Percentiles rank a stretch among this genome's conserved stretches.
Evolutionary conservation across 2,329 filamentous ascomycete species (phyloP).

Genomic region (Neonectria faginata): DNA sequence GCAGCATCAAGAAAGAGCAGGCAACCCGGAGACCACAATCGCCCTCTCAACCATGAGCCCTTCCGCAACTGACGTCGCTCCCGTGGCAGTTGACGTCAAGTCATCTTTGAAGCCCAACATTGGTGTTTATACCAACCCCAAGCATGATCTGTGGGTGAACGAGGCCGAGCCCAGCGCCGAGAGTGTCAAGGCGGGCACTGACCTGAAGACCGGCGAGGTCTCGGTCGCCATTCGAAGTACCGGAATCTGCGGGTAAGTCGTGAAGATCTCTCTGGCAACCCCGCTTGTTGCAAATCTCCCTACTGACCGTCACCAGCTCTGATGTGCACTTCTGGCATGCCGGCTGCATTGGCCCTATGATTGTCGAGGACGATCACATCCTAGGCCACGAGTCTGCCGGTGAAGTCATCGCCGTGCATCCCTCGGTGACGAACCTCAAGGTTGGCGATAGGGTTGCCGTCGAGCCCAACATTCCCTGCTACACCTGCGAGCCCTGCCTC

Average conservation of each 20-base stretch:
- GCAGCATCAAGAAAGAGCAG: slow-evolving; percentile 27
- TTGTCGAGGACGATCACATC: slow-evolving; percentile 88
- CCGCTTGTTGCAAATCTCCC: slow-evolving; percentile 19
- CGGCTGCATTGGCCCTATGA: slow-evolving; percentile 95
- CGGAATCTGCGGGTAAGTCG: slow-evolving; percentile 87
- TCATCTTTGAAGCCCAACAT: slow-evolving; percentile 80
- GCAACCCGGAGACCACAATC: slow-evolving; percentile 27
- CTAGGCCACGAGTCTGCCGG: slow-evolving; percentile 95
- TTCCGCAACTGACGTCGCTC: slow-evolving; percentile 48
- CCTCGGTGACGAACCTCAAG: slow-evolving; percentile 81
- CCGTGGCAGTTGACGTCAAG: slow-evolving; percentile 40
- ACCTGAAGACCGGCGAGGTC: slow-evolving; percentile 84
- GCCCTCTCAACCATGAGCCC: slow-evolving; percentile 49
- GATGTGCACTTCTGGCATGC: slow-evolving; percentile 98
- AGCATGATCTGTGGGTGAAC: slow-evolving; percentile 90
- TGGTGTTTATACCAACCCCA: slow-evolving; percentile 94
- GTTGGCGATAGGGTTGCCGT: slow-evolving; percentile 92
- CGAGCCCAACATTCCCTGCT: slow-evolving; percentile 94
- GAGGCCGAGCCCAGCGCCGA: slow-evolving; percentile 82
- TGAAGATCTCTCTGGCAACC: slow-evolving; percentile 8
- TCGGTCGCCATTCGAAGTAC: slow-evolving; percentile 92
- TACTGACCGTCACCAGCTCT: slow-evolving; percentile 65
- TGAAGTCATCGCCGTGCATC: slow-evolving; percentile 82
- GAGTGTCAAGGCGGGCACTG: slow-evolving; percentile 74
- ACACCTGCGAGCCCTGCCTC: slow-evolving; percentile 88